Evolutionary conservation across 305 asterid species (phyloP).

Genomic region (Fraxinus latifolia): DNA sequence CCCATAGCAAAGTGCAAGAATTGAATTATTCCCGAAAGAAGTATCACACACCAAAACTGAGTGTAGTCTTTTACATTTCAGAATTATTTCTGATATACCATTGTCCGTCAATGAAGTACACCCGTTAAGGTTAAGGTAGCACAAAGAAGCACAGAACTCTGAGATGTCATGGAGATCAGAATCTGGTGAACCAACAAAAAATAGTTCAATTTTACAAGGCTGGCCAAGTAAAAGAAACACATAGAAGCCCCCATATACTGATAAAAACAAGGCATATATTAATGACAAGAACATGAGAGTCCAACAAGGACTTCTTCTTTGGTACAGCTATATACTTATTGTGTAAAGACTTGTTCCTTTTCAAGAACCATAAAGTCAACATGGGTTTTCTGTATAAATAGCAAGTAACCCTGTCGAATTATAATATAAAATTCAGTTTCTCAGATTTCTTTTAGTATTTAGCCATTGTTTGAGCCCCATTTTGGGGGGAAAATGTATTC

Average conservation of each 20-base stretch:
- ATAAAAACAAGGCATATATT: background rate
- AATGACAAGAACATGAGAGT: background rate
- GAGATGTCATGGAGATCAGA: conserved; percentile 56
- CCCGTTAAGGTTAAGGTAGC: conserved; percentile 65
- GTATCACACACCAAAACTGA: conserved; percentile 77
- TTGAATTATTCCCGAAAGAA: conserved; percentile 56
- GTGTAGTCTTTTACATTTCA: conserved; percentile 51
- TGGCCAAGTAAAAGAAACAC: background rate
- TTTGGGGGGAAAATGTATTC: too few relatives aligned
- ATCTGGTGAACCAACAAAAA: conserved; percentile 43
- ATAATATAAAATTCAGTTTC: background rate
- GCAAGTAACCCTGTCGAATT: background rate
- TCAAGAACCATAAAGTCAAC: background rate
- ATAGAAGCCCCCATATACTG: background rate
- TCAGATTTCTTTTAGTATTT: background rate
- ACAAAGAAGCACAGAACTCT: conserved; percentile 51
- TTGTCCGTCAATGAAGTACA: conserved; percentile 69
- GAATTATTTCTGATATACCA: conserved; percentile 63
- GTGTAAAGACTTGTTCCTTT: background rate
- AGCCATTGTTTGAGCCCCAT: too few relatives aligned
- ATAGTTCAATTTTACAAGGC: conserved; percentile 18
- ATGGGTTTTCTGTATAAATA: background rate
- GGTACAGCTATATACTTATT: background rate
- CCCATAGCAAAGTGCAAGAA: conserved; percentile 56
- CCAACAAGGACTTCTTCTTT: background rate